Conservation (phyloP, 2,329 filamentous ascomycete species). For the Fusarium aywerte region DNA sequence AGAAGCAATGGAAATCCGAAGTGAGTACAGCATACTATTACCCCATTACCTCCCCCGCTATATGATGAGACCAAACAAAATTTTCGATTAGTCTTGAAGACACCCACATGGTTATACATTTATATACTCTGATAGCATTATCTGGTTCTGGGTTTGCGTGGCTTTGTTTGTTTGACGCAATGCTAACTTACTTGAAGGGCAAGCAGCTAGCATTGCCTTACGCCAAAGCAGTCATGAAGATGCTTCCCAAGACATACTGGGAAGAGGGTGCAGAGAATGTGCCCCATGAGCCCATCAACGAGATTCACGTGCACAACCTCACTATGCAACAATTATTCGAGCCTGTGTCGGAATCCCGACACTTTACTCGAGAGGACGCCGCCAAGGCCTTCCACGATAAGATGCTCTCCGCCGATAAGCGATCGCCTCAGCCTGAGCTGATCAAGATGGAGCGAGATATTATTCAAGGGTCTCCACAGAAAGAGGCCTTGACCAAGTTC, state of each 20-base stretch:
- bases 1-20: slow-evolving; percentile 79
- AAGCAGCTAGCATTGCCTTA: slow-evolving; percentile 83
- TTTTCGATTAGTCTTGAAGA: slow-evolving; percentile 99
- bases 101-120: slow-evolving; percentile 82
- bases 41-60: slow-evolving; percentile 7
- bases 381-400: slow-evolving; percentile 71
- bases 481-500: slow-evolving; percentile 56
- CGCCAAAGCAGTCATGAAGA: slow-evolving; percentile 76
- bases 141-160: slow-evolving; percentile 13
- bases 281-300: slow-evolving; percentile 71
- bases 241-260: slow-evolving; percentile 79
- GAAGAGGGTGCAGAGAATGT: slow-evolving; percentile 59
- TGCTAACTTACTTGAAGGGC: slow-evolving; percentile 63
- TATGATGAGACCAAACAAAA: slow-evolving; percentile 74
- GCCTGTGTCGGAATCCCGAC: slow-evolving; percentile 70
- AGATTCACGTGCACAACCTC: slow-evolving; percentile 69
- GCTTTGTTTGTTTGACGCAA: neutral
- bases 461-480: slow-evolving; percentile 50
- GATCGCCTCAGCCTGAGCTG: slow-evolving; percentile 71
- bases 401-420: slow-evolving; percentile 69
- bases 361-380: slow-evolving; percentile 73
- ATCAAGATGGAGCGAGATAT: slow-evolving; percentile 65
- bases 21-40: slow-evolving; percentile 64
- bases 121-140: slow-evolving; percentile 46
- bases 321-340: slow-evolving; percentile 73